Base-by-base conservation (phyloP, 306 rosid species). In the Corylus heterophylla region DNA sequence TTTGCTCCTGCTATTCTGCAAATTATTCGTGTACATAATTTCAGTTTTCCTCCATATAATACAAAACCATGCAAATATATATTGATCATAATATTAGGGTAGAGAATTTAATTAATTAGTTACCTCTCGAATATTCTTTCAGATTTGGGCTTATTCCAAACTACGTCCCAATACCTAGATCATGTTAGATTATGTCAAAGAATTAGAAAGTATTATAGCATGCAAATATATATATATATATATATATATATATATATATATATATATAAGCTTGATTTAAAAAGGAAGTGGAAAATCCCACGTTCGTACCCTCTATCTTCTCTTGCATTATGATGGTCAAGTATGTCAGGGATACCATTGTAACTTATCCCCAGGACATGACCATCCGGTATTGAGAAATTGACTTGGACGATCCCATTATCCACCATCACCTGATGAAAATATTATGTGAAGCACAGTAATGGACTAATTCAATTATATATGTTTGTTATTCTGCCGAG, bases 141-240 rank as follows among this genome's bases (percentile, higher is more conserved):
- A 5, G 56, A 31, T 47, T 54, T 83, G 5, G 77, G 88, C 22
- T 42, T 44, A 73, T 86, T 91, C 92, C 98, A 90, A 49, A 80
- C 92, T 18, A 86, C 83, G 61, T 94, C 96, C 63, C 88, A 81
- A 77, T 94, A 94, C 83, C 98, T 94, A 29, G 20, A 48, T 48
- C 44, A 14, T 62, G 37, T 62, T 62, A 4, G 11, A 55, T 55
- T 55, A 18, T 55, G n/a, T 55, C 25, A n/a, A 55, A n/a, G 25
- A 55, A 31, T 31, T 1, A 31, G 35, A n/a, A 55, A 42, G 7
- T 6, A 42, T 42, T 59, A 25, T 54, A 18, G 35, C 35, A 31
- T 2, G 35, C 35, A 1, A 31, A 31, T 1, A 59, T 22, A 31
- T 1, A 31, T 1, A 31, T 9, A 8, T 22, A 58, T 1, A 8